These are phyloP conservation scores for Dichomitus squalens DNA, from an alignment of 1,284 basidiomycete species.

Conservation along the genomic window DNA sequence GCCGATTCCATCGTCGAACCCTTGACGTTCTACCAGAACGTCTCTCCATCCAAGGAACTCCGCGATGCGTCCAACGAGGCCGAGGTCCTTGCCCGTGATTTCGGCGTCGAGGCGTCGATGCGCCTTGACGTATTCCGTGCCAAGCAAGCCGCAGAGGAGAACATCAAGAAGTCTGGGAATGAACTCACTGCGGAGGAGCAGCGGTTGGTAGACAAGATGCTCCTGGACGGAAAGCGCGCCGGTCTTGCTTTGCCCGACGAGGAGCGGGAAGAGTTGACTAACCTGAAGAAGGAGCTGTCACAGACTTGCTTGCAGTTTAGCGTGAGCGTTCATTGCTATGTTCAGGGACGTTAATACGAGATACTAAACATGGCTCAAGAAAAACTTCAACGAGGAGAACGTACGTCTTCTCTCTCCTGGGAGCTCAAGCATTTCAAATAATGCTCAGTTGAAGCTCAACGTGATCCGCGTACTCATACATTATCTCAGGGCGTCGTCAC, in stretches of 20 bases:
- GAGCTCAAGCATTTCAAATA: no score
- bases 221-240: constrained; percentile 75
- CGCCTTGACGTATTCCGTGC: constrained; percentile 76
- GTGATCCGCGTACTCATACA: no score
- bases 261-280: constrained; percentile 57
- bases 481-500: constrained; percentile 53
- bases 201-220: constrained; percentile 75
- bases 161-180: constrained; percentile 57
- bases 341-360: not conserved
- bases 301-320: constrained; percentile 73
- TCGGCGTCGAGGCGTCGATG: constrained; percentile 72
- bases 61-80: constrained; percentile 76
- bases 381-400: constrained; percentile 87
- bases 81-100: constrained; percentile 69
- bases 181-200: constrained; percentile 67
- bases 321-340: constrained; percentile 44
- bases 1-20: constrained; percentile 58
- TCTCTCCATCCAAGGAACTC: constrained; percentile 69
- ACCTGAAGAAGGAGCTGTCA: constrained; percentile 69
- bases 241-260: constrained; percentile 73
- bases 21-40: constrained; percentile 78
- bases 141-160: constrained; percentile 68
- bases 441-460: no score
- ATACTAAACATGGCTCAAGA: constrained; percentile 40
- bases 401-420: constrained; percentile 38